Evolutionary conservation across 352 stramenopile genomes (phyloP).

Genomic region (Halophytophthora batemanensis): DNA sequence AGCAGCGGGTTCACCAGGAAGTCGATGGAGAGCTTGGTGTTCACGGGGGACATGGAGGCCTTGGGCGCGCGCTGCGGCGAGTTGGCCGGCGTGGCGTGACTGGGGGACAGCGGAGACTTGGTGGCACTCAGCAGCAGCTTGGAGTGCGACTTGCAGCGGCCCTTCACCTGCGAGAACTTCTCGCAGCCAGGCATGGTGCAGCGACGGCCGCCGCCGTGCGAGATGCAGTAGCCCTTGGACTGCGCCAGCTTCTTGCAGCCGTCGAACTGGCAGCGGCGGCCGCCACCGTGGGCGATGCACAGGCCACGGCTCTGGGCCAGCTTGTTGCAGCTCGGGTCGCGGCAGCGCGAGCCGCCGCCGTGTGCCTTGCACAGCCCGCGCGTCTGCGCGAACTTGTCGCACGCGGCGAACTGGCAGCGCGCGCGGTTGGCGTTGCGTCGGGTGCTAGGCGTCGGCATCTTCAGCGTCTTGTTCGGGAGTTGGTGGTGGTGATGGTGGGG

Average conservation of each 20-base stretch:
- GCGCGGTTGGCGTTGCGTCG: conserved; percentile 70
- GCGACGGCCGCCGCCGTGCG: conserved; percentile 69
- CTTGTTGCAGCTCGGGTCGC: conserved; percentile 74
- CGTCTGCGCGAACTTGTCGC: conserved; percentile 85
- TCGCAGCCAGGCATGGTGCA: conserved; percentile 74
- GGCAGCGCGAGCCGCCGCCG: conserved; percentile 77
- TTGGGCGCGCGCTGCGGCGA: conserved; percentile 8
- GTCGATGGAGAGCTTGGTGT: conserved; percentile 52
- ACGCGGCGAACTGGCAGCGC: conserved; percentile 65
- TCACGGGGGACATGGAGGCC: conserved; percentile 25
- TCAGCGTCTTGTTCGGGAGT: conserved; percentile 20
- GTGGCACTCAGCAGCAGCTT: conserved; percentile 44
- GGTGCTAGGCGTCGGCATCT: conserved; percentile 34
- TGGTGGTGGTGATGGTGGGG: conserved; percentile 15
- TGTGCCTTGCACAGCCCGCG: conserved; percentile 81
- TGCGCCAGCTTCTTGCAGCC: conserved; percentile 73
- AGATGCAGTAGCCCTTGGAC: conserved; percentile 81
- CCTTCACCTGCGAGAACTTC: conserved; percentile 88
- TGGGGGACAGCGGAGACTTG: conserved; percentile 19
- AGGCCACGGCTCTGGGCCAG: conserved; percentile 72
- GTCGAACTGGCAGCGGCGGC: conserved; percentile 68
- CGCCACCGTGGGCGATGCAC: conserved; percentile 78
- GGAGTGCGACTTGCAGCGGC: conserved; percentile 83
- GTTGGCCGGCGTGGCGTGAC: conserved; percentile 21
- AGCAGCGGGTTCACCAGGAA: conserved; percentile 49